These are phyloP conservation scores for Rossbeevera mucosa DNA, from an alignment of 768 basidiomycete species.

Conservation along the genomic window DNA sequence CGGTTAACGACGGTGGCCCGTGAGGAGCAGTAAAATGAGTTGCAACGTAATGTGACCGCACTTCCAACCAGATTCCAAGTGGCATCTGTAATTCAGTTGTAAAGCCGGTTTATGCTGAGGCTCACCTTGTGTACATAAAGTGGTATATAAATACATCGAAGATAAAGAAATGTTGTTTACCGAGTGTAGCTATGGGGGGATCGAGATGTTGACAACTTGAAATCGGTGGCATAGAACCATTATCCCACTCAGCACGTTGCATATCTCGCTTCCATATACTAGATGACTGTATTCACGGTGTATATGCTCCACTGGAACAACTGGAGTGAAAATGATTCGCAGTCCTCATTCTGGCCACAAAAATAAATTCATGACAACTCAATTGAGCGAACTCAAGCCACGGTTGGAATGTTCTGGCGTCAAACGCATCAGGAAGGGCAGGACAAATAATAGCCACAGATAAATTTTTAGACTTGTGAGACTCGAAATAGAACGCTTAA, in stretches of 20 bases:
- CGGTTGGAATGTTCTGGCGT: background rate
- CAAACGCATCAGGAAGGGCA: background rate
- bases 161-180: background rate
- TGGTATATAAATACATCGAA: background rate
- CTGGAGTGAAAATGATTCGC: background rate
- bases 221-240: too few relatives aligned
- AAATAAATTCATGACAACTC: background rate
- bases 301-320: background rate
- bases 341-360: background rate
- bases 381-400: background rate
- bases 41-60: background rate
- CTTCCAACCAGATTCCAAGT: background rate
- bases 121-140: background rate
- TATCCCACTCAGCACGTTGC: too few relatives aligned
- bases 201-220: too few relatives aligned
- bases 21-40: too few relatives aligned
- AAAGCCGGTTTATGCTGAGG: background rate
- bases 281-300: background rate
- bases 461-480: background rate
- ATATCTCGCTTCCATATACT: too few relatives aligned
- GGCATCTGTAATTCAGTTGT: background rate
- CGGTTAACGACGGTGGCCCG: too few relatives aligned
- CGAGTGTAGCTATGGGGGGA: too few relatives aligned
- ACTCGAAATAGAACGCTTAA: background rate
- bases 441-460: background rate